These are phyloP conservation scores for Cymodocea nodosa DNA, from an alignment of 116 monocot genomes.

Conservation along the genomic window DNA sequence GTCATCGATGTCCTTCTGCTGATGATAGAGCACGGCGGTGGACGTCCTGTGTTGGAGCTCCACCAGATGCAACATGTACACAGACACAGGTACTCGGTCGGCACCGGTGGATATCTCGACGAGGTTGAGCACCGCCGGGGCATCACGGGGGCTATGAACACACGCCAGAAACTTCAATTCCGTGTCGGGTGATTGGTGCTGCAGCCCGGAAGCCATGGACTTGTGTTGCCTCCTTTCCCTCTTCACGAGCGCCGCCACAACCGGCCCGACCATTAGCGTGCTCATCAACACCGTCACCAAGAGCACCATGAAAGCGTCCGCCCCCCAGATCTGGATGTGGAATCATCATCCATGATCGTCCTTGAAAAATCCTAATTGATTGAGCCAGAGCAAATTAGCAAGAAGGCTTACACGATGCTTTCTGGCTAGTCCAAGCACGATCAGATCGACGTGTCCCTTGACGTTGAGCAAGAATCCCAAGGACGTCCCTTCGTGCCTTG, in stretches of 20 bases:
- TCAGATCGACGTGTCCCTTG: slow-evolving; percentile 54
- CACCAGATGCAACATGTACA: slow-evolving; percentile 37
- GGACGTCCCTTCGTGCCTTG: slow-evolving; percentile 20
- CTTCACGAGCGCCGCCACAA: slow-evolving; percentile 18
- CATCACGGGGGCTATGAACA: slow-evolving; percentile 30
- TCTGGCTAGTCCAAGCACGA: slow-evolving; percentile 22
- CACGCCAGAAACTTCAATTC: slow-evolving; percentile 48
- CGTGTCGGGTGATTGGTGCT: slow-evolving; percentile 14
- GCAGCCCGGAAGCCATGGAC: slow-evolving; percentile 22
- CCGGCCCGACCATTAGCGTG: slow-evolving; percentile 43
- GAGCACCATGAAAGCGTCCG: slow-evolving; percentile 15
- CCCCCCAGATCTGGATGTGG: slow-evolving; percentile 26
- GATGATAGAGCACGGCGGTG: slow-evolving; percentile 31
- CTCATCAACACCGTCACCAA: slow-evolving; percentile 29
- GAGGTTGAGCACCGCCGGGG: slow-evolving; percentile 35
- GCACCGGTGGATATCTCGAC: slow-evolving; percentile 14
- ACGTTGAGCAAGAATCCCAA: slow-evolving; percentile 58
- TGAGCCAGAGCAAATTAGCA: too few relatives aligned
- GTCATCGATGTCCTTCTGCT: slow-evolving; percentile 15
- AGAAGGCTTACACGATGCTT: slow-evolving; percentile 14
- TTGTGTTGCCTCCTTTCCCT: slow-evolving; percentile 13
- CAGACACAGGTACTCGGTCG: slow-evolving; percentile 9
- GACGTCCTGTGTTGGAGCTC: slow-evolving; percentile 26
- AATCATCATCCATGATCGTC: too few relatives aligned
- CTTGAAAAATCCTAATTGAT: too few relatives aligned